Base-by-base conservation (phyloP, 352 stramenopile genomes). In the Elongisporangium anandrum region DNA sequence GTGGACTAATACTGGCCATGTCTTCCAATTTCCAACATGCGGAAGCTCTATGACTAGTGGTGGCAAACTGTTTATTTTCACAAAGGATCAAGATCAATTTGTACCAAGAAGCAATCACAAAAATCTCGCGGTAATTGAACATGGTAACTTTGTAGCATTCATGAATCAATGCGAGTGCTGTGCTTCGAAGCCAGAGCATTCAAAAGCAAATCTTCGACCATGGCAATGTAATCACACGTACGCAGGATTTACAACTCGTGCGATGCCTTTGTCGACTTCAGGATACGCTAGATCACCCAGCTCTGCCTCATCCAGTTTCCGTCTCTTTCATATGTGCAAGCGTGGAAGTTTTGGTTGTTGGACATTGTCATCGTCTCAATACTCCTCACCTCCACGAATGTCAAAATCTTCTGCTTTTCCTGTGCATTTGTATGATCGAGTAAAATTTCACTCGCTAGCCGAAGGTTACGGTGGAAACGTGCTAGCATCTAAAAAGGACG, bases 51-150 rank as follows among this genome's bases (percentile, higher is more conserved):
- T 49, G 26, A 69, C 57, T 9, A 21, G 50, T 50, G 64, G 55
- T 10, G 81, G 83, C 0, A 87, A 91, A 50, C 68, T 93, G 51
- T 90, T 92, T 17, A 75, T 90, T n/a, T 90, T 95, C 51, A 92
- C 84, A 7, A 90, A 93, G 61, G 79, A 86, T 41, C 71, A 90
- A 61, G 83, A 93, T 47, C 83, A 93, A 56, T 74, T 93, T 21
- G 83, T 93, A 4, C 83, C 83, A n/a, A 70, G 83, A 26, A 90
- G 81, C 26, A 86, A 85, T 54, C 84, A 80, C 41, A 91, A 90
- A 53, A 63, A 50, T 6, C 57, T 93, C 51, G 65, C 65, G 10
- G 57, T 72, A 13, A 79, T 91, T 56, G 63, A 87, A 7, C 81
- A 74, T 39, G 75, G 68, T 1, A 61, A 89, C 38, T 74, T 81